Evolutionary conservation across 2,329 filamentous ascomycete species (phyloP).

Genomic region (Daldinia eschscholtzii): DNA sequence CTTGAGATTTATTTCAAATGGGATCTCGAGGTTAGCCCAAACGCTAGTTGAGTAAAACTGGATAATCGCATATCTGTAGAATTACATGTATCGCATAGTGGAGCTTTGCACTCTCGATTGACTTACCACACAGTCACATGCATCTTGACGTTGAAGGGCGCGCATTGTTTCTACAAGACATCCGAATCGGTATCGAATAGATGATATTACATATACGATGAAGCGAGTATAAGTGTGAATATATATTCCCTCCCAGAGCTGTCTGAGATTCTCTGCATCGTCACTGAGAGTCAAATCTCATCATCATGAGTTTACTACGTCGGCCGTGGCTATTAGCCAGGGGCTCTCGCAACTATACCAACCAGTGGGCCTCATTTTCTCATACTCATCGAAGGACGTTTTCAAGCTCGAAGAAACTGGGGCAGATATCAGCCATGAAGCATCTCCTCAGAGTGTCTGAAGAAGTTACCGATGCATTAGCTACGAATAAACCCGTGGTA

Average conservation of each 20-base stretch:
- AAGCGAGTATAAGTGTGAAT: not conserved
- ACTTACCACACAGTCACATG: conserved; percentile 8
- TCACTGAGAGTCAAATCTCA: not conserved
- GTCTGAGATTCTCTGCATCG: not conserved
- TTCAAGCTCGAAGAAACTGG: conserved; percentile 34
- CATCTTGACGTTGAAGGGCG: conserved; percentile 29
- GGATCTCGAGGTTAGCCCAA: no score
- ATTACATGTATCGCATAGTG: conserved; percentile 14
- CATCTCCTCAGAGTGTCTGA: conserved; percentile 78
- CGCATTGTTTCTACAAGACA: conserved; percentile 17
- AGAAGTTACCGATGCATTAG: conserved; percentile 83
- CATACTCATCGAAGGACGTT: conserved; percentile 22
- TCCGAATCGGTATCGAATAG: conserved; percentile 22
- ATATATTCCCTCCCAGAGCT: not conserved
- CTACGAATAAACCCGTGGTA: conserved; percentile 83
- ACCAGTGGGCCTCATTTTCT: conserved; percentile 11
- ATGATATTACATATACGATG: conserved; percentile 8
- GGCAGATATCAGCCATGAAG: conserved; percentile 50
- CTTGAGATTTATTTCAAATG: no score
- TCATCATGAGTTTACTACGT: conserved; percentile 6
- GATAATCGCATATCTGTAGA: not conserved
- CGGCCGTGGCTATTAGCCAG: conserved; percentile 2
- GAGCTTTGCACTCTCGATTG: conserved; percentile 16
- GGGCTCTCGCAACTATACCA: conserved; percentile 26
- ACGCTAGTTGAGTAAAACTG: not conserved